Evolutionary conservation across 1,284 basidiomycete genomes (phyloP).

Genomic region (Ganoderma sinense): DNA sequence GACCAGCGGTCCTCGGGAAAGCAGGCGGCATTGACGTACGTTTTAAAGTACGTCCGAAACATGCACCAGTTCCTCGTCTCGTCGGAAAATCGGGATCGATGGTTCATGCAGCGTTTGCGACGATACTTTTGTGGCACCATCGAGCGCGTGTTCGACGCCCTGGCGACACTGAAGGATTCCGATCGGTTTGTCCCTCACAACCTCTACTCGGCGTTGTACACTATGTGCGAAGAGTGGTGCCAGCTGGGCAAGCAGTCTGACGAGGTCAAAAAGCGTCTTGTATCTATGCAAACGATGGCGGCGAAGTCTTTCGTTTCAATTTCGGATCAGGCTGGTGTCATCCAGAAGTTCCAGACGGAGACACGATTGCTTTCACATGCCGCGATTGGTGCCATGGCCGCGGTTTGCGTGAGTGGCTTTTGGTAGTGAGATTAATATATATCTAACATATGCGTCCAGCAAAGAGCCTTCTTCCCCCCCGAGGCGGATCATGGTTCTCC

Average conservation of each 20-base stretch:
- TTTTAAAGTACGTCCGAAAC: slow-evolving; percentile 88
- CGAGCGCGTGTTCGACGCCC: slow-evolving; percentile 84
- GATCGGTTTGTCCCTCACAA: slow-evolving; percentile 83
- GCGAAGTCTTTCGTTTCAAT: slow-evolving; percentile 58
- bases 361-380: slow-evolving; percentile 78
- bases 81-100: slow-evolving; percentile 78
- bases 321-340: slow-evolving; percentile 57
- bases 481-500: slow-evolving; percentile 68
- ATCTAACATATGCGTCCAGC: slow-evolving; percentile 47
- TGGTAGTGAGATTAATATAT: slow-evolving; percentile 3
- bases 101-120: slow-evolving; percentile 83
- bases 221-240: slow-evolving; percentile 95
- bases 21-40: slow-evolving; percentile 78
- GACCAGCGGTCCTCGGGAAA: slow-evolving; percentile 75
- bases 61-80: slow-evolving; percentile 82
- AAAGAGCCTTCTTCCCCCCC: slow-evolving; percentile 77
- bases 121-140: slow-evolving; percentile 92
- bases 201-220: slow-evolving; percentile 83
- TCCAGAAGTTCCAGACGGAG: slow-evolving; percentile 79
- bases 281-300: slow-evolving; percentile 78
- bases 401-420: slow-evolving; percentile 74
- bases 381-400: slow-evolving; percentile 85
- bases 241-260: slow-evolving; percentile 84
- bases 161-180: slow-evolving; percentile 75
- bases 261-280: slow-evolving; percentile 75